Evolutionary conservation across 345 rosid genomes (phyloP), one percentile per base, ranked within the genome.

Genomic region (Orychophragmus violaceus): DNA sequence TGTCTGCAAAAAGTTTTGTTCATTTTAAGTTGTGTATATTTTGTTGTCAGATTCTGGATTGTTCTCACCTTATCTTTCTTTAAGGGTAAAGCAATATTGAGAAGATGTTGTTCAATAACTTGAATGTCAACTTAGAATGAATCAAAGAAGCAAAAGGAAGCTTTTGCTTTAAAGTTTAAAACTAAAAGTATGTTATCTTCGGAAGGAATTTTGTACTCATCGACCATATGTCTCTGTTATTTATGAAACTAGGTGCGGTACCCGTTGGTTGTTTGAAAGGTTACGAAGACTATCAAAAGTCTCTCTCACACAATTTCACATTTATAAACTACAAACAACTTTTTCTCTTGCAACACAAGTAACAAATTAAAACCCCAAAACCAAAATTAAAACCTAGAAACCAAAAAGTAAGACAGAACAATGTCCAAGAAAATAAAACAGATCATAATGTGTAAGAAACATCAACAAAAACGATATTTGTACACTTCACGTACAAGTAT

Each of bases 401-500:
- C 23, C 65, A 18, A 16, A 58, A 39, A 59, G 23, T 6, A 29
- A 7, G 32, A 29, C 32, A 29, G 32, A 29, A 29, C 16, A 55
- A 21, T 37, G 39, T n/a, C n/a, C n/a, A n/a, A n/a, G n/a, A n/a
- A n/a, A n/a, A n/a, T n/a, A n/a, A n/a, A n/a, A n/a, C n/a, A n/a
- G n/a, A n/a, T n/a, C n/a, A 19, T 69, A 16, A 70, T 62, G 63
- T 71, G 75, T 62, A 42, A 52, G 62, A 62, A 62, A n/a, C n/a
- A n/a, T n/a, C n/a, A n/a, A n/a, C n/a, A n/a, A n/a, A 70, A 70
- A 70, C 62, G 74, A 70, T 53, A 70, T 62, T 70, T 69, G 17
- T 19, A 25, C 56, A 51, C 32, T n/a, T n/a, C n/a, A n/a, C n/a
- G n/a, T n/a, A n/a, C n/a, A 23, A n/a, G n/a, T n/a, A n/a, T 45